phyloP scores from a whole-genome alignment of 108 stramenopile genomes.

The Thalassiosira profunda region DNA sequence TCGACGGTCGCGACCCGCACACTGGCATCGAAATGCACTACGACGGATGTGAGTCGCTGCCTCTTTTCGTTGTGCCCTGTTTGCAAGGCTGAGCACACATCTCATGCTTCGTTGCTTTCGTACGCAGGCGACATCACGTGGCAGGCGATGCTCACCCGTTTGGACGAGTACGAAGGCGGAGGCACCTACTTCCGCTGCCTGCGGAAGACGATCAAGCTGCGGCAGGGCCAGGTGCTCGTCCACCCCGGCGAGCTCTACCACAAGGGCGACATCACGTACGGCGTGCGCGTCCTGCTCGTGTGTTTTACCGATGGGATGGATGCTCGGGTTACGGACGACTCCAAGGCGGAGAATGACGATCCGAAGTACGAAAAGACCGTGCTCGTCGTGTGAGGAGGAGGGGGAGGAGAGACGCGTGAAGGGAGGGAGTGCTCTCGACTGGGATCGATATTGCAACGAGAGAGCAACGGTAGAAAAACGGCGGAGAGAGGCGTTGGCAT shows the following conservation, averaged over 20 bases:
- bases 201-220: conserved; percentile 42
- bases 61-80: too few relatives aligned
- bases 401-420: too few relatives aligned
- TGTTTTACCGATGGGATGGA: conserved; percentile 58
- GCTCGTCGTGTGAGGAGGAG: too few relatives aligned
- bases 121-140: conserved; percentile 22
- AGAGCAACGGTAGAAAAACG: too few relatives aligned
- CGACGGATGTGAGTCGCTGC: conserved; percentile 44
- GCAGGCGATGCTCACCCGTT: conserved; percentile 39
- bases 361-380: conserved; percentile 32
- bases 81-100: neutral
- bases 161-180: conserved; percentile 53
- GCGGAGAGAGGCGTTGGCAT: too few relatives aligned
- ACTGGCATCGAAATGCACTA: conserved; percentile 68
- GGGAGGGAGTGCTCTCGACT: too few relatives aligned
- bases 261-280: conserved; percentile 55
- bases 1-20: conserved; percentile 43
- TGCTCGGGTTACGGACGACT: conserved; percentile 47
- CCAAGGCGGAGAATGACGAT: conserved; percentile 32
- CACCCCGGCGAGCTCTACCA: conserved; percentile 52
- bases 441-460: too few relatives aligned
- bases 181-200: conserved; percentile 57
- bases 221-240: conserved; percentile 51
- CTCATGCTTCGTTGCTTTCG: neutral
- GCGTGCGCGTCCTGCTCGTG: conserved; percentile 44